Evolutionary conservation across 1,139 yeast genomes (phyloP), one percentile per base, ranked within the genome.

Genomic region (Candida sanyaensis): DNA sequence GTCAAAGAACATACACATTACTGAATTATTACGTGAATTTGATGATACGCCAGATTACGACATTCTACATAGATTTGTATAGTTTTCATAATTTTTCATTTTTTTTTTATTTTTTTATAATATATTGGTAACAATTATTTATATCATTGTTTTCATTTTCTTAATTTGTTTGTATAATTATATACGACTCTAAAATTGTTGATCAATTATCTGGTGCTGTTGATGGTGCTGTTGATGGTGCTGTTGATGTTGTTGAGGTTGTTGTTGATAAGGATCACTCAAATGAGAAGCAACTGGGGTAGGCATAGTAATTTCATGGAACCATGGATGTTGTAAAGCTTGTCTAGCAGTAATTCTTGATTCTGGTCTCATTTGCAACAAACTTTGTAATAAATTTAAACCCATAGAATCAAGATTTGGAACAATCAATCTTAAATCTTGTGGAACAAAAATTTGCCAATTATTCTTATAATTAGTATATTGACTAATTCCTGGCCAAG

Each of bases 241-340:
- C 9, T 47, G 54, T 30, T 44, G 46, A 50, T 57, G 68, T 32
- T 61, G 68, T 42, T 63, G 71, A 29, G 60, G 69, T 39, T 65
- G 71, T 42, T 68, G 73, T 50, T 68, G 75, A 51, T 70, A 71
- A 3, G 75, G 76, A 45, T 73, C 77, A 12, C 64, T 49, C 55
- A 73, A 57, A 32, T 50, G 56, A 40, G 66, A 73, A 48, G 63
- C 73, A 45, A 66, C 58, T 1, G 76, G 74, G 42, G 64, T 63
- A 6, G 79, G 79, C 50, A 69, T 64, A 45, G 79, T 69, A 39
- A 84, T 86, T 61, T 92, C 97, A 47, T 88, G 88, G 66, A 93
- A 92, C 97, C 97, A 93, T 3, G 96, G 96, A 63, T 92, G 97
- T 59, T 87, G 93, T 57, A 93, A 78, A 2, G 97, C 96, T 64